Evolutionary conservation across 805 yeast species (phyloP).

Genomic region (Kodamaea leandrae): DNA sequence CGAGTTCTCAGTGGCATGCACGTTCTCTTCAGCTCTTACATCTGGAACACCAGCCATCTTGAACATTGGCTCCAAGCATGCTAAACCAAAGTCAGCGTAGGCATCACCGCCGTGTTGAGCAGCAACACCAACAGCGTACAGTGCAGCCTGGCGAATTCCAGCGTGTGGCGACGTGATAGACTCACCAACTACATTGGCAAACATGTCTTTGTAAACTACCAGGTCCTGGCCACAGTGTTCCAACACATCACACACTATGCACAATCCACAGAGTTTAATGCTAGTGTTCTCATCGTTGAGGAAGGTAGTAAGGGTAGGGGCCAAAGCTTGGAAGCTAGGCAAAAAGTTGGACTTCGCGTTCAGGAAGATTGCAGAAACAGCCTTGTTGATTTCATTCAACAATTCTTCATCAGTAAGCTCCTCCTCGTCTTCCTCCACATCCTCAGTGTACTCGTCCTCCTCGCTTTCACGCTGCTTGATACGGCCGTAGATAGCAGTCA

Average conservation of each 20-base stretch:
- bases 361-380: conserved; percentile 68
- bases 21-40: conserved; percentile 79
- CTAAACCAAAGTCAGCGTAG: conserved; percentile 61
- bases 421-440: conserved; percentile 77
- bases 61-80: conserved; percentile 72
- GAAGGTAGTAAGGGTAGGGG: conserved; percentile 61
- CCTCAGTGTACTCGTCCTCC: conserved; percentile 87
- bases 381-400: conserved; percentile 79
- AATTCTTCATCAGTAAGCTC: conserved; percentile 88
- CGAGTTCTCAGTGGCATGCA: conserved; percentile 84
- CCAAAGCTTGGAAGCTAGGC: conserved; percentile 59
- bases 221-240: conserved; percentile 76
- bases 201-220: conserved; percentile 59
- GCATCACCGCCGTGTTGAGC: conserved; percentile 72
- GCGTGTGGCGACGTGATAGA: conserved; percentile 65
- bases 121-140: conserved; percentile 79
- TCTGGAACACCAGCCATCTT: conserved; percentile 74
- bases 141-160: conserved; percentile 80
- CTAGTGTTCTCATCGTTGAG: conserved; percentile 66
- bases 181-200: conserved; percentile 62
- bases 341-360: conserved; percentile 56
- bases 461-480: conserved; percentile 68
- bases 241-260: conserved; percentile 74
- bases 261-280: conserved; percentile 72
- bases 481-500: conserved; percentile 68